phyloP scores from a whole-genome alignment of 2,329 filamentous ascomycete species.

The Orbilia oligospora region DNA sequence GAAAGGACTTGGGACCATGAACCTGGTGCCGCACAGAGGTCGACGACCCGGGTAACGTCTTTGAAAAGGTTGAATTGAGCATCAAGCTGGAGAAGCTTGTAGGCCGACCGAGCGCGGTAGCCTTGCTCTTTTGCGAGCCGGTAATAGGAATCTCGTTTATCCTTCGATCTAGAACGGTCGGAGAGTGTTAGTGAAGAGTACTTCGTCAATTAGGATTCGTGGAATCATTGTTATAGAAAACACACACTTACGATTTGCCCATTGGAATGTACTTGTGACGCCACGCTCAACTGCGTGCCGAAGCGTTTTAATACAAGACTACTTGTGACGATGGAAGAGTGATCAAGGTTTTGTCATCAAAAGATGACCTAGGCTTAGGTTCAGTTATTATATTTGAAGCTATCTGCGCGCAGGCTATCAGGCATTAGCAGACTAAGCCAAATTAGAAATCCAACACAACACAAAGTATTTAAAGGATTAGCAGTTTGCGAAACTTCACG shows the following conservation, averaged over 20 bases:
- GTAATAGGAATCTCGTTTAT: constrained; percentile 98
- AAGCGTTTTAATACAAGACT: too few species aligned
- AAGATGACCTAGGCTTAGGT: not conserved
- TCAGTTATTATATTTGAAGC: not conserved
- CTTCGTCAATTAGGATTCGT: not conserved
- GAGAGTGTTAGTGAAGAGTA: not conserved
- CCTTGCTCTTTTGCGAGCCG: constrained; percentile 98
- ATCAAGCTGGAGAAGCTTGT: constrained; percentile 96
- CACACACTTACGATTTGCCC: constrained; percentile 58
- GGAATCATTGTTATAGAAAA: not conserved
- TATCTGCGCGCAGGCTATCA: not conserved
- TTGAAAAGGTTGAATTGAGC: constrained; percentile 96
- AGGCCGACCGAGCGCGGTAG: constrained; percentile 95
- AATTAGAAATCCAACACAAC: not conserved
- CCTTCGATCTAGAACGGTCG: constrained; percentile 72
- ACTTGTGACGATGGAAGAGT: constrained; percentile 6
- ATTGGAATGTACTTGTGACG: constrained; percentile 42
- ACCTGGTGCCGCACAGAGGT: constrained; percentile 93
- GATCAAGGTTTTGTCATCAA: constrained; percentile 13
- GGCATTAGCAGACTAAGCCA: not conserved
- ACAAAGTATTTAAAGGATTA: not conserved
- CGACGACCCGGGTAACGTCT: constrained; percentile 89
- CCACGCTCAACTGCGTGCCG: too few species aligned
- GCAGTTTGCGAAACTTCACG: too few species aligned
- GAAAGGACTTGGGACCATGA: constrained; percentile 98